Base-by-base conservation (phyloP, 2,329 filamentous ascomycete genomes). In the Neofusicoccum kwambonambiense region DNA sequence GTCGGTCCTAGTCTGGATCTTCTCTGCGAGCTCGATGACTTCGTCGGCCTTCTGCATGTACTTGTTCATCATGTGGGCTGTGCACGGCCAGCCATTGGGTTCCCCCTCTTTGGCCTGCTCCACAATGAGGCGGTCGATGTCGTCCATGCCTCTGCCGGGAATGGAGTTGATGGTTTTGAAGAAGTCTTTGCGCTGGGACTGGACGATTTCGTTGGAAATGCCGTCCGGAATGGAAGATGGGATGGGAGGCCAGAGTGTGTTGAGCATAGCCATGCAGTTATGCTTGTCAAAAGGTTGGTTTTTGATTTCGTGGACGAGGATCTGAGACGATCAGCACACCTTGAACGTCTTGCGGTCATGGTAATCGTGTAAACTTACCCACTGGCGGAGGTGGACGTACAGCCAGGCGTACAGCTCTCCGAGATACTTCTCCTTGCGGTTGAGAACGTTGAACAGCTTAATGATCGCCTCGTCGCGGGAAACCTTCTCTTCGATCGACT, bases 231-330 rank as follows among this genome's bases (percentile, higher is more conserved):
- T 34, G n/a, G 54, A 41, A 12, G 76, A 74, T 49, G 80, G 78
- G 47, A 83, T 79, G 2, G 87, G 86, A 7, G 87, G 87, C 68
- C 89, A 86, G 35, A 90, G 79, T 9, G 87, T 89, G 76, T 90
- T 90, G 58, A 90, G 83, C 83, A 90, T 87, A 62, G 86, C 87
- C 68, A 89, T 81, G 71, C 87, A 88, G 72, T 89, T 89, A 70
- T 84, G 81, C 73, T 87, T 88, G 78, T 86, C 86, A 75, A 87
- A 88, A 0, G 86, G 86, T 37, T 82, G 78, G 35, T 88, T 78
- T 31, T 86, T 83, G 69, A 90, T 81, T 70, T 89, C 87, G 69
- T 89, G 89, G 74, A 89, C 84, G 71, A 90, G 76, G 65, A 86
- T 85, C 85, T 87, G 65, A 27, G 34, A 11, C n/a, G 47, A 35